A percentile compares a stretch with the other conserved stretches of the same genome.
Evolutionary conservation across 176 grass and related monocot genomes (phyloP).

Genomic region (Juncus inflexus): DNA sequence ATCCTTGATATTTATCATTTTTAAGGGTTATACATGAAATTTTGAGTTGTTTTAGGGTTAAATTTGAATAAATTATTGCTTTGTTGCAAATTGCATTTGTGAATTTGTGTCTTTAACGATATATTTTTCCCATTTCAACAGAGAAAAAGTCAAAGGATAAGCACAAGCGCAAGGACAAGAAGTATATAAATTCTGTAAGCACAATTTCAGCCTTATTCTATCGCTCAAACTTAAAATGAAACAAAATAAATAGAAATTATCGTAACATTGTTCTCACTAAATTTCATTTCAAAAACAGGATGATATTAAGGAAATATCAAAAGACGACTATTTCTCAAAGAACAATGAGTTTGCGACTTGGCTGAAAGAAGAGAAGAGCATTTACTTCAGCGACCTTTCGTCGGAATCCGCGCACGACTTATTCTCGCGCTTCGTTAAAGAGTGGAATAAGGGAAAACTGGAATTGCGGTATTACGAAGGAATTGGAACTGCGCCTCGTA

Average conservation of each 20-base stretch:
- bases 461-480: conserved; percentile 62
- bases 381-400: conserved; percentile 89
- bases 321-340: conserved; percentile 91
- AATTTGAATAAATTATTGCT: not conserved
- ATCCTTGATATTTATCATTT: not conserved
- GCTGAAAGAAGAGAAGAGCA: conserved; percentile 73
- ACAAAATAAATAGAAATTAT: not conserved
- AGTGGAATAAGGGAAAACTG: conserved; percentile 75
- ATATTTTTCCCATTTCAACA: conserved; percentile 10
- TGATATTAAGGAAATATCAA: conserved; percentile 68
- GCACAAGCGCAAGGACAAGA: conserved; percentile 26
- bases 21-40: not conserved
- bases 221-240: not conserved
- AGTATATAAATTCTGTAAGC: conserved; percentile 28
- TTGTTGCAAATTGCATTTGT: not conserved
- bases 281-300: conserved; percentile 37
- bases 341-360: conserved; percentile 92
- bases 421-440: conserved; percentile 72
- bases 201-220: not conserved
- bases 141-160: conserved; percentile 46
- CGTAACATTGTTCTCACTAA: not conserved
- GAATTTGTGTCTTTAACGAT: conserved; percentile 4
- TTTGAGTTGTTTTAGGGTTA: not conserved
- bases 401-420: conserved; percentile 64
- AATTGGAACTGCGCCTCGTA: conserved; percentile 57